Evolutionary conservation across 768 basidiomycete genomes (phyloP), one percentile per base, ranked within the genome.

Genomic region (Thelephora ganbajun): DNA sequence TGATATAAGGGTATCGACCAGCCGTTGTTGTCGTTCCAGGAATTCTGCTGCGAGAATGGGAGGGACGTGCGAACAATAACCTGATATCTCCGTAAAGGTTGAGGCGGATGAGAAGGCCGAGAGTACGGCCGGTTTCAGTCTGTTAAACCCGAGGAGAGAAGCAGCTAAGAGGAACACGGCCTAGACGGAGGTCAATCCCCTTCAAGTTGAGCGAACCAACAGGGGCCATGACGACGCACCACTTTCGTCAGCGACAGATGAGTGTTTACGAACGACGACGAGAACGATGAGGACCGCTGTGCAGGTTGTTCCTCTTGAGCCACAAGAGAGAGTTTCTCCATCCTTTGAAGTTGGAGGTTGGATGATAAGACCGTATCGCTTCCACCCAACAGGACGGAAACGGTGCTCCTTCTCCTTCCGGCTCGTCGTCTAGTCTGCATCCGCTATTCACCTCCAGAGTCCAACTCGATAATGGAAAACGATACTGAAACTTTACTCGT

Each of bases 401-500:
- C 36, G 36, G 14, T 19, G 19, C 2, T 22, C 14, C 39, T 6
- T 41, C 18, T 11, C 9, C 22, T 14, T 16, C 39, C 12, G 14
- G 39, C 39, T 14, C 14, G 37, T n/a, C 37, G 20, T 16, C 39
- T 41, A 11, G 19, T 37, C 39, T 41, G 16, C 14, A 41, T 26
- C 20, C 19, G 11, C 26, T 16, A 12, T 26, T 46, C 26, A 35
- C 39, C 18, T 64, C 65, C 62, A 4, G 4, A 30, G 26, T 30
- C 26, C 4, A 30, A 30, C 26, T 30, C 26, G 26, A 30, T 9
- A 53, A 46, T 6, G 57, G 53, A 26, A 43, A 35, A 7, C 42
- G 81, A 84, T 61, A 88, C 81, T 0, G 85, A 88, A 26, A 75
- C 67, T 6, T 67, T 86, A 33, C 65, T 88, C 37, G 82, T 76